Evolutionary conservation across 2,329 filamentous ascomycete species (phyloP), one percentile per base, ranked within the genome.

Genomic region (Diaporthe ilicicola): DNA sequence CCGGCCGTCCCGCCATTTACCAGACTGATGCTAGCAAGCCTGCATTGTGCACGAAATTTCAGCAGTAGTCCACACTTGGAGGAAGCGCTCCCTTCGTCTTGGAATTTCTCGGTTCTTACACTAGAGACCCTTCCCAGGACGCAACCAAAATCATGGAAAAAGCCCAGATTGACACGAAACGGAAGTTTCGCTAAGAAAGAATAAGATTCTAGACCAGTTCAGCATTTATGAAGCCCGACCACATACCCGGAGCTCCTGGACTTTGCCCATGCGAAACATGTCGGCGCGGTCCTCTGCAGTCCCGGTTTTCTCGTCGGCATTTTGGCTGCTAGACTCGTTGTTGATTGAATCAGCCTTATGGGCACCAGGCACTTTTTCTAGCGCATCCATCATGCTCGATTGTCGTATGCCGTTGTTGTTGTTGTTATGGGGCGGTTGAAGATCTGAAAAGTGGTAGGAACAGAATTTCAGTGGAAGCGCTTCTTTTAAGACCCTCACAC

Each of bases 71-170:
- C 12, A 22, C 7, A 13, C 1, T 13, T 27, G 22, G 19, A 24
- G 44, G 4, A 10, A 27, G 39, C 27, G 9, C 7, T 2, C 13
- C 44, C 13, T 24, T 7, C 4, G n/a, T 32, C 32, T 19, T 6
- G 19, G 29, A 5, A 2, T 19, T 72, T 13, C 73, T 19, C 71
- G 19, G 29, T 5, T 67, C 75, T 74, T 75, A 81, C 71, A 83
- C 78, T 48, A 86, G 76, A 1, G 82, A 79, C 46, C 83, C 81
- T 76, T 89, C 87, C 87, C 87, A 89, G 0, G 87, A 88, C 61
- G 84, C 83, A 74, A 87, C 83, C 44, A 87, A 80, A 27, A 86
- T 84, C 72, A 84, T 85, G n/a, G 84, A 83, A 71, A 88, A 88
- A 7, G 85, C 85, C 17, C 88, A 80, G 37, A 86, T 87, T 4